phyloP scores from a whole-genome alignment of 257 asterid genomes.

The Leptodermis oblonga region DNA sequence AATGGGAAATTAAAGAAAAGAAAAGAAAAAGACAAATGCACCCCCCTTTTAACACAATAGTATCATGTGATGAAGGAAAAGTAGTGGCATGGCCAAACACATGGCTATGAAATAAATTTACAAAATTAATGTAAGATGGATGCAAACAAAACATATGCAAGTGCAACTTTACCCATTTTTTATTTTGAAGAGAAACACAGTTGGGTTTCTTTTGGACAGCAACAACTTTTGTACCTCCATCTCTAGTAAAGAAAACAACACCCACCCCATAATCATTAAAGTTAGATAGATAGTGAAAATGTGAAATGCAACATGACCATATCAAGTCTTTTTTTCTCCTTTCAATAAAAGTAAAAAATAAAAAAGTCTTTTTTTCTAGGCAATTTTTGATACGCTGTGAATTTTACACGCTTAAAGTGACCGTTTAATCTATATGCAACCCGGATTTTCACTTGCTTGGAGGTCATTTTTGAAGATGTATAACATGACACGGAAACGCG shows the following conservation, averaged over 20 bases:
- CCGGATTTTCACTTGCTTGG: too few relatives aligned
- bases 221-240: constrained; percentile 33
- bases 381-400: too few relatives aligned
- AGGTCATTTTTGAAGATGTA: too few relatives aligned
- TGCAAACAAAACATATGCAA: constrained; percentile 17
- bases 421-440: too few relatives aligned
- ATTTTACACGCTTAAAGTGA: too few relatives aligned
- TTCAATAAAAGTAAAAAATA: too few relatives aligned
- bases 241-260: constrained; percentile 25
- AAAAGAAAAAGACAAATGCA: neutral
- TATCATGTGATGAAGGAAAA: constrained; percentile 24
- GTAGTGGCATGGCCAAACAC: constrained; percentile 14
- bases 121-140: constrained; percentile 10
- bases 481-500: too few relatives aligned
- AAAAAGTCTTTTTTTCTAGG: too few relatives aligned
- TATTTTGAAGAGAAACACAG: constrained; percentile 18
- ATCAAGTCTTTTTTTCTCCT: constrained; percentile 11
- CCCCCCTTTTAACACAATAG: neutral
- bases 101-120: neutral
- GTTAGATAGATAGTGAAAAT: constrained; percentile 17
- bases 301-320: too few relatives aligned
- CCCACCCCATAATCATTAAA: constrained; percentile 25
- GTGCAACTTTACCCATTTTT: constrained; percentile 28
- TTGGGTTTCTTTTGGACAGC: constrained; percentile 36
- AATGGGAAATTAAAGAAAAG: neutral